Evolutionary conservation across 345 rosid species (phyloP).

Genomic region (Passiflora organensis): DNA sequence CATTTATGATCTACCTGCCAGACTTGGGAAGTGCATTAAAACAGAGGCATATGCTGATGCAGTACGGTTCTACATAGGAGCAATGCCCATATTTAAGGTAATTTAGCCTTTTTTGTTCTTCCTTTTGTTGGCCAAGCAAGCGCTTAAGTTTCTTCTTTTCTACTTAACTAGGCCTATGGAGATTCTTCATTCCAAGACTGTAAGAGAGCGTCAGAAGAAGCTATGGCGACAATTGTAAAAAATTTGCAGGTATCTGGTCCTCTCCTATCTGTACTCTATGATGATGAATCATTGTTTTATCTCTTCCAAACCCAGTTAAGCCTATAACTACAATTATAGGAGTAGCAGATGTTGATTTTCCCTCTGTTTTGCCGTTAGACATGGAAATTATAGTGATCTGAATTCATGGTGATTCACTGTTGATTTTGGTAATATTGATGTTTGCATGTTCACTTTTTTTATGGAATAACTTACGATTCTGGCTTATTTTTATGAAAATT

Average conservation of each 20-base stretch:
- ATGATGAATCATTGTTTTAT: background rate
- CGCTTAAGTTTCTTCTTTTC: slow-evolving; percentile 1
- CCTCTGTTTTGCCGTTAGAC: background rate
- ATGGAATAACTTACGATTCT: too few relatives aligned
- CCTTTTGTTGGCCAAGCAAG: background rate
- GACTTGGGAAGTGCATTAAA: slow-evolving; percentile 89
- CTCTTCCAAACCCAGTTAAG: too few relatives aligned
- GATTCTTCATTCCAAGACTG: slow-evolving; percentile 97
- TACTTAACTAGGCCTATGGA: slow-evolving; percentile 65
- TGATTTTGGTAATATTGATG: too few relatives aligned
- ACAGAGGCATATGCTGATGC: slow-evolving; percentile 95
- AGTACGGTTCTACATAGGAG: slow-evolving; percentile 89
- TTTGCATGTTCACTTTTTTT: too few relatives aligned
- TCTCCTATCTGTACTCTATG: background rate
- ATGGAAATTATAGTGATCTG: too few relatives aligned
- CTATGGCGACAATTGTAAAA: slow-evolving; percentile 57
- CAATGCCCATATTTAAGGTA: slow-evolving; percentile 97
- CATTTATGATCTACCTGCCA: slow-evolving; percentile 96
- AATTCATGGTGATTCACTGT: too few relatives aligned
- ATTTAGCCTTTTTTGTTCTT: slow-evolving; percentile 2
- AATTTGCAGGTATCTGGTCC: slow-evolving; percentile 61
- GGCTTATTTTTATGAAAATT: too few relatives aligned
- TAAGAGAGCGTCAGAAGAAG: slow-evolving; percentile 94
- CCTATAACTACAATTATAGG: background rate
- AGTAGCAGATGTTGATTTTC: background rate